Conservation (phyloP, 805 yeast genomes). For the Phaffomyces opuntiae region DNA sequence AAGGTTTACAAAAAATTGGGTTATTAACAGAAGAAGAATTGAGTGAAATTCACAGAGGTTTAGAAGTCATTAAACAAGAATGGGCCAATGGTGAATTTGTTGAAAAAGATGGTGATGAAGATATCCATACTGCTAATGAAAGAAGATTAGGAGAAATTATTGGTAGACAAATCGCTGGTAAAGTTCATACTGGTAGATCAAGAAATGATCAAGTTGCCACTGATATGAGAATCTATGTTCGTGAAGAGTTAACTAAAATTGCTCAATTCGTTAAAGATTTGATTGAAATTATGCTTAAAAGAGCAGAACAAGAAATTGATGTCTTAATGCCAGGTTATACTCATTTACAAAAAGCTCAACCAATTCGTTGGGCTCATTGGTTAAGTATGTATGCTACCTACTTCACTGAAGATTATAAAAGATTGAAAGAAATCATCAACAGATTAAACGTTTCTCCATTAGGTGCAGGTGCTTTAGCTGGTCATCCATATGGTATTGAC, state of each 20-base stretch:
- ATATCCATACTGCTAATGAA: conserved; percentile 97
- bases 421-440: conserved; percentile 71
- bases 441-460: conserved; percentile 87
- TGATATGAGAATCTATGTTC: conserved; percentile 93
- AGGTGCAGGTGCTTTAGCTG: conserved; percentile 98
- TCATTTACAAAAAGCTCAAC: conserved; percentile 95
- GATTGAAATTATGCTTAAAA: conserved; percentile 56
- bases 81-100: conserved; percentile 69
- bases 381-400: conserved; percentile 90
- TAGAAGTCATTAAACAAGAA: conserved; percentile 63
- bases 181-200: conserved; percentile 98
- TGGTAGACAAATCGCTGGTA: conserved; percentile 91
- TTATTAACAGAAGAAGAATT: conserved; percentile 70
- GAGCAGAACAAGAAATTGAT: conserved; percentile 84
- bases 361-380: conserved; percentile 99
- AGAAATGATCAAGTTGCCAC: conserved; percentile 99
- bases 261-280: conserved; percentile 50
- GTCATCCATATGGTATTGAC: conserved; percentile 99
- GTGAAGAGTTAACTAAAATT: conserved; percentile 61
- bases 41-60: conserved; percentile 74
- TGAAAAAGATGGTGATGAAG: conserved; percentile 90
- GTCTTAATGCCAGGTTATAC: conserved; percentile 98
- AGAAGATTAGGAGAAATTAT: conserved; percentile 95
- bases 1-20: conserved; percentile 75
- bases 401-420: conserved; percentile 81